These are phyloP conservation scores for Fraxinus ornus DNA, from an alignment of 305 asterid genomes.

Conservation along the genomic window DNA sequence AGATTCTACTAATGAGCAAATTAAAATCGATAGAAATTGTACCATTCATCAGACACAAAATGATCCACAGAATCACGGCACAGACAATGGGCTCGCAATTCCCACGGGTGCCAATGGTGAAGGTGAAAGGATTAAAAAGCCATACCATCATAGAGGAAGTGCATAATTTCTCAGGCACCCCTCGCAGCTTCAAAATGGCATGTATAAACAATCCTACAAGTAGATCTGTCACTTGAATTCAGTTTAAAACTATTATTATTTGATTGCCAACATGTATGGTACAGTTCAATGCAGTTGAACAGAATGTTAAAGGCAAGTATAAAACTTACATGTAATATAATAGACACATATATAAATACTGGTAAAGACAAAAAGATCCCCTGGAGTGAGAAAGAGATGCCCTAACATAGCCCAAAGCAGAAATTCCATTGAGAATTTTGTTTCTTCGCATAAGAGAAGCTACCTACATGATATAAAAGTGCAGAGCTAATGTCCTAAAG, in stretches of 20 bases:
- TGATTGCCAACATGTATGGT: slow-evolving; percentile 6
- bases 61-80: slow-evolving; percentile 83
- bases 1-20: not conserved
- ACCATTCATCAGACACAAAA: slow-evolving; percentile 81
- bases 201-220: slow-evolving; percentile 78
- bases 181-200: slow-evolving; percentile 65
- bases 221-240: slow-evolving; percentile 53
- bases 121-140: slow-evolving; percentile 95
- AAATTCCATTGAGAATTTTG: not conserved
- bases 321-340: not conserved
- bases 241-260: slow-evolving; percentile 5
- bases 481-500: too few relatives aligned
- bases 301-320: not conserved
- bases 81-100: slow-evolving; percentile 88
- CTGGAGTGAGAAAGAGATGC: not conserved
- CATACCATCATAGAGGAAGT: slow-evolving; percentile 60
- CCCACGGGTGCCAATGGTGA: slow-evolving; percentile 95
- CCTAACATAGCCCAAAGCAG: not conserved
- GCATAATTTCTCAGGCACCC: slow-evolving; percentile 69
- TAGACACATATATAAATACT: not conserved
- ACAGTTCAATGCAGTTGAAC: slow-evolving; percentile 3
- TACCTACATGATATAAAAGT: not conserved
- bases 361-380: not conserved
- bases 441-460: not conserved
- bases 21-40: slow-evolving; percentile 20